These are phyloP conservation scores for Mortierella sp. DNA, from an alignment of 371 early-diverging fungal species.

Conservation along the genomic window DNA sequence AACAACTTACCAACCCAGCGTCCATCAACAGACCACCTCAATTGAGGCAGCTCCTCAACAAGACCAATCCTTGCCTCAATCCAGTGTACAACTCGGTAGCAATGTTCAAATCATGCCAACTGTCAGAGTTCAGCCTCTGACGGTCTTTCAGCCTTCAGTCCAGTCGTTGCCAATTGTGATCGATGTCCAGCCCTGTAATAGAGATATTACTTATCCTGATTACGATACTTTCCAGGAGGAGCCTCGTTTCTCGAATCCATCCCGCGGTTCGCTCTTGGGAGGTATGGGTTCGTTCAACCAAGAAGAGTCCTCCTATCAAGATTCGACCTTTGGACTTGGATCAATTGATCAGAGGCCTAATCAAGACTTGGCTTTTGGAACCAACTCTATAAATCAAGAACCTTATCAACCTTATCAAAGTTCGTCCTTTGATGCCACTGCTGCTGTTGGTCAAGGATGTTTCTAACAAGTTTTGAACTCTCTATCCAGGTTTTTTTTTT, in stretches of 20 bases:
- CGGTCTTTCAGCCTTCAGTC: constrained; percentile 37
- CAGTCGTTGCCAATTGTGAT: constrained; percentile 36
- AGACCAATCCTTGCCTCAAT: constrained; percentile 44
- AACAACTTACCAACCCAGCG: constrained; percentile 36
- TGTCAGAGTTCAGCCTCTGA: constrained; percentile 27
- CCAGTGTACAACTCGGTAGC: constrained; percentile 35
- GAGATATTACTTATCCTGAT: background rate
- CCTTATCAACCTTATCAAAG: background rate
- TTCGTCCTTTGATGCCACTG: background rate
- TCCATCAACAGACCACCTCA: constrained; percentile 29
- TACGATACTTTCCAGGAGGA: background rate
- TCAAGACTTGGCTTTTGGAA: too few relatives aligned
- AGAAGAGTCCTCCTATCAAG: too few relatives aligned
- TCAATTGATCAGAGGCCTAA: too few relatives aligned
- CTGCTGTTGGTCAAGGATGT: too few relatives aligned
- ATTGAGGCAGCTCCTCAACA: constrained; percentile 25
- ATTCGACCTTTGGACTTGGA: too few relatives aligned
- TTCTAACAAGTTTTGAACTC: too few relatives aligned
- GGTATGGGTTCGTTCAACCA: background rate
- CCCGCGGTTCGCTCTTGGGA: too few relatives aligned
- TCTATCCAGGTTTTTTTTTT: too few relatives aligned
- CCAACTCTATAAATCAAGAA: too few relatives aligned
- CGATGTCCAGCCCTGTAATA: constrained; percentile 26
- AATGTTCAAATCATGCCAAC: constrained; percentile 28
- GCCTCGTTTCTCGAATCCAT: background rate